Base-by-base conservation (phyloP, 192 early-diverging fungal genomes). In the Umbelopsis sp. region DNA sequence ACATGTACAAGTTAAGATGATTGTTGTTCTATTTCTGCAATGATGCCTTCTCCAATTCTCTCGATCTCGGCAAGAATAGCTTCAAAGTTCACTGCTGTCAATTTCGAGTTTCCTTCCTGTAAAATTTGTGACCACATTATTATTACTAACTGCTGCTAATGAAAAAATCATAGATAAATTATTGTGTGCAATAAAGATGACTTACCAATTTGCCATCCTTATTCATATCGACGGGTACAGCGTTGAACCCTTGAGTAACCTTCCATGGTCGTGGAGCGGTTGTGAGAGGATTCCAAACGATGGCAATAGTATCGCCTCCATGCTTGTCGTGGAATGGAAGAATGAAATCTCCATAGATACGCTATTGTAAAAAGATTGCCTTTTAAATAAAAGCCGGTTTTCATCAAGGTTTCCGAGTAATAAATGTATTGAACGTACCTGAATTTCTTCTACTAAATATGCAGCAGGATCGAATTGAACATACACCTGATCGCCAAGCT, bases 391-490 rank as follows among this genome's bases (percentile, higher is more conserved):
- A 67, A 64, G 37, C 37, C 37, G 37, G 37, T 30, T 41, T 41
- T 41, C 37, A 37, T 50, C 30, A 69, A 58, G 73, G 41, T 2
- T 35, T 35, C 30, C 15, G 20, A 12, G 13, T 27, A 5, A 55
- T 27, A 27, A 35, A 4, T 46, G 2, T 22, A 16, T 12, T 13
- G 5, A 16, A 18, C 68, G 53, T 74, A 83, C 81, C 74, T 83
- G 75, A 37, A 98, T 78, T 51, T 97, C 94, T 20, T 82, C 73
- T 7, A 96, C 70, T 68, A 88, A 93, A 49, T 79, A 71, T 12
- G 83, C 74, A 1, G 90, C 91, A 11, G 94, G 91, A 70, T 98
- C 92, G 73, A 95, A 91, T 46, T 84, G 82, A 46, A 91, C 82
- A 70, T 92, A 79, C 2, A 85, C 80, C 61, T 89, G 77, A 33